phyloP scores from a whole-genome alignment of 2,329 filamentous ascomycete genomes.

The Aspergillus nomiae region DNA sequence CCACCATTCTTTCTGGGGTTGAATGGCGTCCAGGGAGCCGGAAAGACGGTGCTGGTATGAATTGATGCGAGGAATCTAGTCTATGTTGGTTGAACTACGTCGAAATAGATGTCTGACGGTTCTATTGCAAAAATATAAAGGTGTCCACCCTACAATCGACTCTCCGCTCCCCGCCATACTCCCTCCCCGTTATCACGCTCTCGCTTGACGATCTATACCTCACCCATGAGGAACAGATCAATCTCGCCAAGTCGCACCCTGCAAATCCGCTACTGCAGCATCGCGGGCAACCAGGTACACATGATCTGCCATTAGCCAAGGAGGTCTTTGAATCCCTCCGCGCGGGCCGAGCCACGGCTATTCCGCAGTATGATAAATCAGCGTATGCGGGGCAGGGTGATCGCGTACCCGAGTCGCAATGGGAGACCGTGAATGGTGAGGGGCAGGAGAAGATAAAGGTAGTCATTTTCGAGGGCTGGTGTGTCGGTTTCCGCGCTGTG shows the following conservation, averaged over 20 bases:
- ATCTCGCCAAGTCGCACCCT: constrained; percentile 65
- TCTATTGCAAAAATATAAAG: constrained; percentile 30
- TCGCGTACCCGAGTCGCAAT: constrained; percentile 63
- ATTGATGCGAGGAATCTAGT: no score
- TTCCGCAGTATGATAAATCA: constrained; percentile 85
- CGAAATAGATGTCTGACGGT: background rate
- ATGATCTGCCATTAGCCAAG: constrained; percentile 69
- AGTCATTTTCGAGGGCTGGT: constrained; percentile 89
- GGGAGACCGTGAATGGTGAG: constrained; percentile 56
- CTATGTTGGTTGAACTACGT: no score
- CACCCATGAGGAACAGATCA: constrained; percentile 66
- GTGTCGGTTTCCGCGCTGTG: constrained; percentile 76
- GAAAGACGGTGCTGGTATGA: constrained; percentile 81
- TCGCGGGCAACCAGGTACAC: constrained; percentile 80
- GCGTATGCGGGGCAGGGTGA: constrained; percentile 76
- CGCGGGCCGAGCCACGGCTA: constrained; percentile 53
- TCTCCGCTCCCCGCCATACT: constrained; percentile 59
- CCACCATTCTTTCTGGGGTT: constrained; percentile 82
- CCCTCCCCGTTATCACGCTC: constrained; percentile 68
- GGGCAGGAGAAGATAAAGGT: constrained; percentile 53
- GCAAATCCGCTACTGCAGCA: constrained; percentile 77
- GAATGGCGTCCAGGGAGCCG: constrained; percentile 88
- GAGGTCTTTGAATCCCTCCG: constrained; percentile 64
- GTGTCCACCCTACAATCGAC: constrained; percentile 65
- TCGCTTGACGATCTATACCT: constrained; percentile 93